Conservation (phyloP, 257 asterid species). For the Perilla frutescens region DNA sequence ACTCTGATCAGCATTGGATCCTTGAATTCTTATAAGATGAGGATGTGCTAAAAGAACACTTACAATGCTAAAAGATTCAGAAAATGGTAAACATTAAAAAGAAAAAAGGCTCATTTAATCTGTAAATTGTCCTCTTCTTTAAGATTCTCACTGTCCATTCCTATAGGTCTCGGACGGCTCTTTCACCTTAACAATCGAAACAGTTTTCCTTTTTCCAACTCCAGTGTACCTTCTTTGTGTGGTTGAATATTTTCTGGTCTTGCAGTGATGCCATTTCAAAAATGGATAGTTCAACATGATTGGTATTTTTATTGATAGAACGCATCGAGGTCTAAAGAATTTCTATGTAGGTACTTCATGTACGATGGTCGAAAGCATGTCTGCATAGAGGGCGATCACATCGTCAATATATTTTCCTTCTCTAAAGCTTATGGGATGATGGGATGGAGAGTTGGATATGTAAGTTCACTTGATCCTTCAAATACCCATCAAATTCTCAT, state of each 20-base stretch:
- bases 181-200: too few species aligned
- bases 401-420: constrained; percentile 87
- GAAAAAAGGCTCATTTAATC: too few species aligned
- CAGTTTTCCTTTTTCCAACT: too few species aligned
- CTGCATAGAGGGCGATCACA: constrained; percentile 80
- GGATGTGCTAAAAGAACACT: too few species aligned
- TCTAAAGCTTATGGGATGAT: constrained; percentile 99
- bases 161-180: too few species aligned
- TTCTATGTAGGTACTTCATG: constrained; percentile 85
- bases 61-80: too few species aligned
- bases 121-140: too few species aligned
- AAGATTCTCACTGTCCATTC: too few species aligned
- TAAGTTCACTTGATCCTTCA: constrained; percentile 45
- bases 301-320: not conserved
- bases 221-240: not conserved
- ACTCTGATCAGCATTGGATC: too few species aligned
- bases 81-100: too few species aligned
- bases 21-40: too few species aligned
- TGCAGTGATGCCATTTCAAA: not conserved
- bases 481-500: not conserved
- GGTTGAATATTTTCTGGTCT: not conserved
- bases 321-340: not conserved
- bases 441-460: constrained; percentile 99
- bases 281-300: not conserved
- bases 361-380: constrained; percentile 86